Evolutionary conservation across 2,329 filamentous ascomycete species (phyloP), one percentile per base, ranked within the genome.

Genomic region (Cyclaneusma minus): DNA sequence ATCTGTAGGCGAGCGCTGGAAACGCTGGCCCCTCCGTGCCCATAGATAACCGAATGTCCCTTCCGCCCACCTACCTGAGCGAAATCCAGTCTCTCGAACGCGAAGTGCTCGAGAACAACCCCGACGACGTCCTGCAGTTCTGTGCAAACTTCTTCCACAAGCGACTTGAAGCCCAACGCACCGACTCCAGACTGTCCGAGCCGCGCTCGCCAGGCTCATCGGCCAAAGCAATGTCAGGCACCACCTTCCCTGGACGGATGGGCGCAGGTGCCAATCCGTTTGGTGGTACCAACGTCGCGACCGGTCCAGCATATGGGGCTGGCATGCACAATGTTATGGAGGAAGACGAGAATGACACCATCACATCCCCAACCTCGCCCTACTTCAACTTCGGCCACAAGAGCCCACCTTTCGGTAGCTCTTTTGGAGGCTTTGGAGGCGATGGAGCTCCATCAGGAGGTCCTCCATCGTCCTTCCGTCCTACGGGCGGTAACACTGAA

Each of bases 211-310:
- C 48, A 50, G 35, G 42, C 44, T 45, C 31, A 44, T 39, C 31
- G 22, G 24, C 33, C 7, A 22, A 27, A 28, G 51, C 39, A 39
- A 84, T 85, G 78, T 73, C 82, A 39, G 70, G 73, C 49, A 73
- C 66, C 44, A 70, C 61, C 43, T 89, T 91, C 54, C 78, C 77
- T 31, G 83, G 80, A 51, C 68, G 73, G 25, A 70, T 73, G 37
- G 68, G 65, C 51, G 59, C 61, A 27, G 68, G 69, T 40, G 62
- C 60, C 51, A 89, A 85, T 52, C 81, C 80, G 18, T 85, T 85
- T 42, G 75, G 77, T 31, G 56, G 55, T 36, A 19, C 20, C 10
- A 55, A 18, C 31, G 35, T 18, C 24, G 23, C 25, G 10, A 35
- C 32, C 21, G 39, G 42, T 16, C 31, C 39, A 35, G 43, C 50